Conservation (phyloP, 2,329 filamentous ascomycete species). For the Ceratocystis smalleyi region DNA sequence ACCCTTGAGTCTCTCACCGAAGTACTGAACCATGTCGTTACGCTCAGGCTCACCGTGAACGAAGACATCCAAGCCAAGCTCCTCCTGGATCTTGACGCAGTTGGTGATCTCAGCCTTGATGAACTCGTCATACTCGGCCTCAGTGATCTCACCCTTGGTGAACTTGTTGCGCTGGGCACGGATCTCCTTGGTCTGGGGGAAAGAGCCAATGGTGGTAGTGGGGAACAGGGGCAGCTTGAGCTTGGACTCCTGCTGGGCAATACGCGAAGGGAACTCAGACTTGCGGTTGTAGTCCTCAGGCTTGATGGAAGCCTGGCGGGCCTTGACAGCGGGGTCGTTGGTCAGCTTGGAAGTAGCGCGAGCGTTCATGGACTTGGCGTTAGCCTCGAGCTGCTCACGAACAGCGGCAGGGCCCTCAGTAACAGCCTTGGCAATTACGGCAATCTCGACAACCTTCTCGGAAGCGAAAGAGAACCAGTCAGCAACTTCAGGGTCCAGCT, state of each 20-base stretch:
- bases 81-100: constrained; percentile 91
- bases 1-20: constrained; percentile 89
- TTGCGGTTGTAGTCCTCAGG: constrained; percentile 80
- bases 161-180: constrained; percentile 93
- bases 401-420: constrained; percentile 82
- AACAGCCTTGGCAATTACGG: constrained; percentile 90
- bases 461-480: constrained; percentile 98
- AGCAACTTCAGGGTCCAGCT: constrained; percentile 78
- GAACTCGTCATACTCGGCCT: constrained; percentile 91
- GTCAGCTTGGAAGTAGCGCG: constrained; percentile 86
- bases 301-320: constrained; percentile 79
- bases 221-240: constrained; percentile 94
- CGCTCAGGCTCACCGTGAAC: constrained; percentile 99
- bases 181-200: constrained; percentile 99
- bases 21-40: constrained; percentile 99
- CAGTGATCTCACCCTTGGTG: constrained; percentile 94
- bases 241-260: constrained; percentile 75
- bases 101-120: constrained; percentile 97
- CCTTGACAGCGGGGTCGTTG: constrained; percentile 96
- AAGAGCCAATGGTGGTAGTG: constrained; percentile 97
- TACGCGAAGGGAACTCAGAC: constrained; percentile 72
- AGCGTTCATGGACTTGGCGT: constrained; percentile 83
- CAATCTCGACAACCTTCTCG: constrained; percentile 85
- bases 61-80: constrained; percentile 90
- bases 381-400: constrained; percentile 80